These are phyloP conservation scores for Umbelopsis vinacea DNA, from an alignment of 192 early-diverging fungal genomes.

Conservation along the genomic window DNA sequence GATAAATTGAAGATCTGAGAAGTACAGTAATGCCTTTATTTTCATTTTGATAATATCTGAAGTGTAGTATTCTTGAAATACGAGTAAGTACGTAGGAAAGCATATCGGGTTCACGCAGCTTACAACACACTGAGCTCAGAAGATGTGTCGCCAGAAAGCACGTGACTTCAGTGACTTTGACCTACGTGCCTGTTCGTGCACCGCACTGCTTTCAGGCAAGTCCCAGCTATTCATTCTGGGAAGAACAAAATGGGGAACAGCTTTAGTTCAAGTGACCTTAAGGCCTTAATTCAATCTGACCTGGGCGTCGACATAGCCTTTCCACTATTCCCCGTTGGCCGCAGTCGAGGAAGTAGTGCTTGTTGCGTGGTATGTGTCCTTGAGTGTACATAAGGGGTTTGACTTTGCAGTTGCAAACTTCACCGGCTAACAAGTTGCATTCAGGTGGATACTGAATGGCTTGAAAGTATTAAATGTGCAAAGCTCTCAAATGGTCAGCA, in stretches of 20 bases:
- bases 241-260: conserved; percentile 34
- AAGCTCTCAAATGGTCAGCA: background rate
- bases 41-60: no score
- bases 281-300: conserved; percentile 46
- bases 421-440: background rate
- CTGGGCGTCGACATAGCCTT: conserved; percentile 60
- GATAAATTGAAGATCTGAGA: no score
- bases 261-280: conserved; percentile 33
- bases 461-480: conserved; percentile 29
- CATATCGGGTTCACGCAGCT: no score
- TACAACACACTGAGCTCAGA: no score
- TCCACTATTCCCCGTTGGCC: conserved; percentile 55
- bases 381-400: background rate
- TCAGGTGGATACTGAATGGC: conserved; percentile 53
- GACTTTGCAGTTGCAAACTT: background rate
- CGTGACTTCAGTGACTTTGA: no score
- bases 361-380: conserved; percentile 61
- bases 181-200: no score
- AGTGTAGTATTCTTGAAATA: no score
- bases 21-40: no score
- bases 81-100: no score
- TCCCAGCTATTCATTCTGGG: background rate
- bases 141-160: no score
- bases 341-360: conserved; percentile 47
- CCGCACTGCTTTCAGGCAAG: background rate